Evolutionary conservation across 306 rosid species (phyloP), one percentile per base, ranked within the genome.

Genomic region (Luffa aegyptiaca): DNA sequence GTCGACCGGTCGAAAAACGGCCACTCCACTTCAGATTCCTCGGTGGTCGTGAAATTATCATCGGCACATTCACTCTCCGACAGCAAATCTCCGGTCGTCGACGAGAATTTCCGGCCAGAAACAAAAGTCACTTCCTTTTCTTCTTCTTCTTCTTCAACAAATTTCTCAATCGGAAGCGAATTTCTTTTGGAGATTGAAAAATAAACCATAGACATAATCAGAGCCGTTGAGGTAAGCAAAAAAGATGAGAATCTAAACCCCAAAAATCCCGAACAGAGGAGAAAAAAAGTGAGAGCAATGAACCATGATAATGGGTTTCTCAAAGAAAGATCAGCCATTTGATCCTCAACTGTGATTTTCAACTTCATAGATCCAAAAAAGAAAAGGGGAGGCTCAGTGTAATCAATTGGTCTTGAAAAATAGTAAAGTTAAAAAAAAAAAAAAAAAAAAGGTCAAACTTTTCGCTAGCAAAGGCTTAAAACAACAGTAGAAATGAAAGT

Each of bases 281-380:
- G 72, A 18, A 90, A 69, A 78, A 86, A 80, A 33, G 88, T 81
- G 69, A 86, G 82, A 79, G 81, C 52, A 66, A 70, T 80, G 71
- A 87, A 86, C 95, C 93, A 90, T 78, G 90, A 84, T 8, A 45
- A 82, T 83, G 89, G 85, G 83, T 20, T 85, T 84, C 85, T 91
- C 82, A 89, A 84, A 75, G 85, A 65, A 86, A 80, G 84, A 68
- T 84, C 68, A 82, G 84, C 87, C 93, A 90, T 93, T 88, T 91
- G 84, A 84, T 86, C 45, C 52, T 64, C 65, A 68, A 77, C 76
- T 81, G 59, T 83, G 84, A 75, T 85, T 86, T 87, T 85, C 84
- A 85, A 82, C 85, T 80, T 84, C 90, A 84, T 85, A 72, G 76
- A 81, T 68, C 56, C 53, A 79, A 56, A 74, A 61, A 61, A 61